Evolutionary conservation across 2,329 filamentous ascomycete species (phyloP), one percentile per base, ranked within the genome.

Genomic region (Lojkania enalia): DNA sequence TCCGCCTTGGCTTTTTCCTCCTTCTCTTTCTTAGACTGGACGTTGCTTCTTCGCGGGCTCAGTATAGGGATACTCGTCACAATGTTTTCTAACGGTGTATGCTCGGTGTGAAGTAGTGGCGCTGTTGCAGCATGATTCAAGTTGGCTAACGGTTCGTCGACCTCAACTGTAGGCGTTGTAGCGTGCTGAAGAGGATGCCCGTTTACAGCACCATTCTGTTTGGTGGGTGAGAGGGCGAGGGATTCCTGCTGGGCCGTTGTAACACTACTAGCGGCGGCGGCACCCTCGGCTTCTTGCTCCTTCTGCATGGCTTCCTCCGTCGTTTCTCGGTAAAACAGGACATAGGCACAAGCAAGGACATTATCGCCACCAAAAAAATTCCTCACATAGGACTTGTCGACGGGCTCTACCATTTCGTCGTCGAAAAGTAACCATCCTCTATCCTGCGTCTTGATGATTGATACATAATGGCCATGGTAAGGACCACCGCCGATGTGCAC

Each of bases 401-500:
- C 94, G 0, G 94, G 94, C 68, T 99, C 94, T 3, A 99, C 94
- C 83, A 97, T 90, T 72, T 99, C 94, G 61, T 99, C 94, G 58
- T 99, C 94, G 59, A 99, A 99, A 4, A 99, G 74, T 31, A 99
- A 75, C 94, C 94, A 99, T 20, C 94, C 94, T 41, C 89, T 84
- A 64, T 97, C 94, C 63, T 95, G 86, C 0, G 94, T 97, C 73
- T 99, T 99, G 75, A 99, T 91, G 42, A 99, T 94, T 4, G 91
- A 90, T 21, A 99, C 90, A 60, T 99, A 99, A 69, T 99, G 94
- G 3, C 94, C 94, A 64, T 99, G 94, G 63, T 96, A 96, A 3
- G 94, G 92, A 16, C 95, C 95, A 37, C 90, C 90, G 41, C 94
- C 94, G 52, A 99, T 97, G 63, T 99, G 94, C 16, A 99, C 90